phyloP scores from a whole-genome alignment of 768 basidiomycete genomes.

The Boletus subcaerulescens region DNA sequence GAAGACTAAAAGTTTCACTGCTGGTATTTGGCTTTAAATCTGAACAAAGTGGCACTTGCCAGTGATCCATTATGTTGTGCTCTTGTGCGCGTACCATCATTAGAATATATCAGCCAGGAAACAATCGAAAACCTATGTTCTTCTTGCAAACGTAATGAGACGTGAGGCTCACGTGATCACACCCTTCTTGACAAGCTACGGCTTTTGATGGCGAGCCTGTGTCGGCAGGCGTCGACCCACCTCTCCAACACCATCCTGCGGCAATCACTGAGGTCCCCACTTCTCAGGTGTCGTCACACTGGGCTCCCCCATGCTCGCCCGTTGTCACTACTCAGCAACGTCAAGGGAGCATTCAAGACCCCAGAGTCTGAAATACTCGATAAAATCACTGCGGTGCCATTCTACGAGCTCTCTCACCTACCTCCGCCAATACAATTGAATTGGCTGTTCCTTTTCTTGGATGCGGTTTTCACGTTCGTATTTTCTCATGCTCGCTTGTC shows the following conservation, averaged over 20 bases:
- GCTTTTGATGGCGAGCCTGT: slow-evolving; percentile 10
- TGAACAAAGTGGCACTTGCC: too few relatives aligned
- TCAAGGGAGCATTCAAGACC: slow-evolving; percentile 6
- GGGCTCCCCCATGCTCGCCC: slow-evolving; percentile 2
- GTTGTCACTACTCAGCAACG: slow-evolving; percentile 9
- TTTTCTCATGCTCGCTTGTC: background rate
- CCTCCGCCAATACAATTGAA: slow-evolving; percentile 23
- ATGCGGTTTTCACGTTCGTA: slow-evolving; percentile 31
- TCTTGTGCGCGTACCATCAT: too few relatives aligned
- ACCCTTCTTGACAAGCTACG: background rate
- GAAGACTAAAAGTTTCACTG: too few relatives aligned
- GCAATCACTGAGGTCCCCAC: background rate
- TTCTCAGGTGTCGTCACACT: background rate
- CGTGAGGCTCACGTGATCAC: slow-evolving; percentile 4
- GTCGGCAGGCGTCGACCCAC: slow-evolving; percentile 9
- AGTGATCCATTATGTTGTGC: too few relatives aligned
- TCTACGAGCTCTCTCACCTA: slow-evolving; percentile 23
- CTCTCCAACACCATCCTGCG: background rate
- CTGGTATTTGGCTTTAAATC: too few relatives aligned
- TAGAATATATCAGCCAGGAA: too few relatives aligned
- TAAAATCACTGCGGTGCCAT: slow-evolving; percentile 20
- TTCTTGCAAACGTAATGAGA: background rate
- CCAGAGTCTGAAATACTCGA: slow-evolving; percentile 17
- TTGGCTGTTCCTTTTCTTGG: slow-evolving; percentile 28
- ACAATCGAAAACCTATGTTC: too few relatives aligned